Conservation (phyloP, 257 asterid genomes). For the Solanum sejunctum region DNA sequence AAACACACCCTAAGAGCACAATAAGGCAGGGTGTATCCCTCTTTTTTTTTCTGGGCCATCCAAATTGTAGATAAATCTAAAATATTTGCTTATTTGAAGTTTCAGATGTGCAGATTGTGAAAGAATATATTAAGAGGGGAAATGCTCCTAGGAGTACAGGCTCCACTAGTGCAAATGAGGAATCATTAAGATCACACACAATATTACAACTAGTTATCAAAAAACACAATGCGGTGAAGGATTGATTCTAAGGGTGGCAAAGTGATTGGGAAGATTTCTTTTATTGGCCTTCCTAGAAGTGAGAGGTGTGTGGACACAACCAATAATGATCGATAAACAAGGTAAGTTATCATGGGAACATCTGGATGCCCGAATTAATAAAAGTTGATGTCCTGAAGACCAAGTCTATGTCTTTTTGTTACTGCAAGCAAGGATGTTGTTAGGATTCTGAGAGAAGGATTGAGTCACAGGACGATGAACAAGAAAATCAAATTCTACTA, state of each 20-base stretch:
- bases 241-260: slow-evolving; percentile 64
- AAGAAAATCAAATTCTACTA: no score
- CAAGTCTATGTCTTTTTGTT: neutral
- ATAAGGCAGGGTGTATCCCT: neutral
- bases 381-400: neutral
- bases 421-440: neutral
- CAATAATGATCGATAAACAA: slow-evolving; percentile 90
- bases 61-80: neutral
- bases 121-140: slow-evolving; percentile 86
- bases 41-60: neutral
- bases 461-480: no score
- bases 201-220: slow-evolving; percentile 83
- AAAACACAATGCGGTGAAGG: slow-evolving; percentile 85
- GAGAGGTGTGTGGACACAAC: slow-evolving; percentile 99
- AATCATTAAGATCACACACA: slow-evolving; percentile 98
- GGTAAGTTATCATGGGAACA: slow-evolving; percentile 34
- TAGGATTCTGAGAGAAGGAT: no score
- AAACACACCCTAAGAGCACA: neutral
- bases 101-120: slow-evolving; percentile 84
- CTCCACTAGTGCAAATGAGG: slow-evolving; percentile 97
- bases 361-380: neutral
- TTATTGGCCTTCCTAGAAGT: slow-evolving; percentile 98
- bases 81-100: slow-evolving; percentile 48
- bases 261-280: slow-evolving; percentile 91
- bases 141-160: slow-evolving; percentile 91